Base-by-base conservation (phyloP, 495 filamentous ascomycete genomes). In the Xylaria curta region DNA sequence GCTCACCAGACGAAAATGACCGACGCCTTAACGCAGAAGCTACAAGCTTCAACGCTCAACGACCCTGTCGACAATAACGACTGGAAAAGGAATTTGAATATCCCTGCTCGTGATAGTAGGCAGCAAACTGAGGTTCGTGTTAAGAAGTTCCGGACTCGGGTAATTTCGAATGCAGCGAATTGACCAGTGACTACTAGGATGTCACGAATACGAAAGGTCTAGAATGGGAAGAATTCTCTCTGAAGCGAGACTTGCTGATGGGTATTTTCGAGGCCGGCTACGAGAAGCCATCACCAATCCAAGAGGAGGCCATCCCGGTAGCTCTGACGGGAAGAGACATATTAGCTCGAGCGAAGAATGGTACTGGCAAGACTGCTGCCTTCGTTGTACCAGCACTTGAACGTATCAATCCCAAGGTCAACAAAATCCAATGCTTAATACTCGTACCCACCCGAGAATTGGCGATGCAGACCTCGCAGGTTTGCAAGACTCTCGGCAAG, bases 191-290 rank as follows among this genome's bases (percentile, higher is more conserved):
- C 19, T 12, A 61, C 24, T 68, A 97, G 93, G 96, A 99, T 90
- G 96, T 99, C 53, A 98, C 95, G 56, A 93, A 92, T 68, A 98
- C 95, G 4, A 99, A 97, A 85, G 96, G 96, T 66, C 86, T 98
- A 70, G 96, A 98, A 70, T 99, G 97, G 74, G 96, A 98, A 78
- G 95, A 99, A 70, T 97, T 99, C 75, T 91, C 91, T 71, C 91
- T 98, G 77, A 97, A 96, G 81, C 90, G 96, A 68, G 93, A 97
- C 75, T 86, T 99, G 38, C 88, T 99, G 84, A 98, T 98, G 94
- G 96, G 96, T 42, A 98, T 99, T 68, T 98, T 98, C 81, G 97
- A 98, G 83, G 96, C 96, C 74, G 96, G 96, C 63, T 99, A 97
- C 82, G 96, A 99, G 78, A 98, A 97, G 82, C 96, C 96, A 2